Conservation (phyloP, 768 basidiomycete species). For the Hemileccinum rubropunctum region DNA sequence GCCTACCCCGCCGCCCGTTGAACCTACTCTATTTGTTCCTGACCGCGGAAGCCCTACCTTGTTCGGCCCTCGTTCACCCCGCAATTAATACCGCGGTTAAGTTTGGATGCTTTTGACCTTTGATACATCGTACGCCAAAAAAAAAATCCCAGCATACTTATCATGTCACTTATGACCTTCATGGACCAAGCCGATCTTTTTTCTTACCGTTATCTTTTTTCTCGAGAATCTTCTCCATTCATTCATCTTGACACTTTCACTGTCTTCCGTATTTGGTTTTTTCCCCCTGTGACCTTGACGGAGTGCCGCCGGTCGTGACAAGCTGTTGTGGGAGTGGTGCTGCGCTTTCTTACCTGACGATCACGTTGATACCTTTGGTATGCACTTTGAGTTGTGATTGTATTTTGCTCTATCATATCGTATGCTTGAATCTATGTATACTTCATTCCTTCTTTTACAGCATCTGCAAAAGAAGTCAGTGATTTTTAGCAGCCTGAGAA, state of each 20-base stretch:
- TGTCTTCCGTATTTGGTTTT: background rate
- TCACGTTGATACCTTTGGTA: too few species aligned
- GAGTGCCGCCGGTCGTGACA: background rate
- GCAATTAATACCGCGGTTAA: slow-evolving; percentile 32
- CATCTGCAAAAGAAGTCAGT: too few species aligned
- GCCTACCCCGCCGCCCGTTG: slow-evolving; percentile 61
- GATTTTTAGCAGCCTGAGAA: too few species aligned
- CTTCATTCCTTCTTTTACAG: too few species aligned
- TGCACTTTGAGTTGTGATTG: too few species aligned
- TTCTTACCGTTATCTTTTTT: slow-evolving; percentile 28
- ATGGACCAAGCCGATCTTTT: slow-evolving; percentile 7
- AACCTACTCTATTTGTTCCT: slow-evolving; percentile 63
- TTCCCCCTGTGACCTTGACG: background rate
- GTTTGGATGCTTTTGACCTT: background rate
- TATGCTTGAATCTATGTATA: slow-evolving; percentile 24
- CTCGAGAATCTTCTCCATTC: background rate
- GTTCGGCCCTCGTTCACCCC: slow-evolving; percentile 76
- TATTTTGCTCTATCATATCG: slow-evolving; percentile 6
- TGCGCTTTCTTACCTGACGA: too few species aligned
- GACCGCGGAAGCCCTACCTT: slow-evolving; percentile 59
- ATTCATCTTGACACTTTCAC: slow-evolving; percentile 1
- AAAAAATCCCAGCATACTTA: background rate
- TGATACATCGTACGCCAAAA: too few species aligned
- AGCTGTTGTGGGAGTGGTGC: background rate
- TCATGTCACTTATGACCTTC: slow-evolving; percentile 4